Base-by-base conservation (phyloP, 306 rosid species). In the Hippophae rhamnoides region DNA sequence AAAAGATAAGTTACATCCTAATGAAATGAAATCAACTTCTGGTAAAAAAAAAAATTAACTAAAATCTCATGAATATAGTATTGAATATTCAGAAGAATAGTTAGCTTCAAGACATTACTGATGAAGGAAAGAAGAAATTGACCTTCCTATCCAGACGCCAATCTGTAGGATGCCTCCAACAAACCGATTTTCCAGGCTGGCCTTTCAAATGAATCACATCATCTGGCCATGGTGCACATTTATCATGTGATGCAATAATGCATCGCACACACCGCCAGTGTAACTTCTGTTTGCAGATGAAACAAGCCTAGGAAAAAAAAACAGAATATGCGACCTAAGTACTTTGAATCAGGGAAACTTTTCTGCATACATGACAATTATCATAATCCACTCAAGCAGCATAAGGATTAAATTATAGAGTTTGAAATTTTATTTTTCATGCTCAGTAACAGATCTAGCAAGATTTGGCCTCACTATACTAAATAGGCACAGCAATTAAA, bases 171-270 rank as follows among this genome's bases (percentile, higher is more conserved):
- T 90, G 98, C 80, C 84, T 85, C 98, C 98, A 87, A 72, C 98
- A 90, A 72, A 90, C 54, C 68, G 82, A 89, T 66, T 65, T 54
- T 51, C 86, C 83, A 9, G 86, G 80, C 58, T 67, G 76, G 69
- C 74, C 81, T 57, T 68, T 66, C 41, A 81, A 62, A 54, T 46
- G 74, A 43, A 67, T 41, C 69, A 87, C 96, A 38, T 58, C 66
- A 40, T 81, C 87, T n/a, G 89, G 83, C 98, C 98, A 90, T 9
- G 98, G 80, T 31, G 96, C 84, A 71, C 98, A 87, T 68, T 78
- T 87, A 57, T 9, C 64, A 76, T 87, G 96, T 8, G 87, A 79
- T 18, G 96, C 98, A 50, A 72, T 60, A 9, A 78, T 31, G 73
- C 98, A 87, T 48, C 77, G 72, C 27, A 72, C 82, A 70, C 98